phyloP scores from a whole-genome alignment of 805 yeast genomes.

The Saccharomycopsis sp. region DNA sequence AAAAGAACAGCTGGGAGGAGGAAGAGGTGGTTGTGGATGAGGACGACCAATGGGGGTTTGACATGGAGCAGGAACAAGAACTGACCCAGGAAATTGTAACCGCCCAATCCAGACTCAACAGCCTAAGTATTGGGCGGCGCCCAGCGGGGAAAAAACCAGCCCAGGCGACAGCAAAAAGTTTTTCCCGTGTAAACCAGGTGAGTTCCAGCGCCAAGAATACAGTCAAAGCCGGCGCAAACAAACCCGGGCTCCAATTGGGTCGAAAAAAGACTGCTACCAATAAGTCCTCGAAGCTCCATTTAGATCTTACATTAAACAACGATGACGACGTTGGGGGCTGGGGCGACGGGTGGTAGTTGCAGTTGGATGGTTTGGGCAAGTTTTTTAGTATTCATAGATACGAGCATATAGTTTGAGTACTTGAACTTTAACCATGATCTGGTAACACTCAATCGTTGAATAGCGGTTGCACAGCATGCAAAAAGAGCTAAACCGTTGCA shows the following conservation, averaged over 20 bases:
- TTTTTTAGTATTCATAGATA: not conserved
- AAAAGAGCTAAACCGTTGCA: not conserved
- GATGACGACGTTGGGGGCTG: constrained; percentile 36
- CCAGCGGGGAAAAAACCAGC: not conserved
- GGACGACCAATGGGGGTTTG: constrained; percentile 29
- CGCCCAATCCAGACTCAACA: not conserved
- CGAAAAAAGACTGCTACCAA: not conserved
- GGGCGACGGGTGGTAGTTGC: constrained; percentile 39
- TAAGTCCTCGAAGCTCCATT: constrained; percentile 27
- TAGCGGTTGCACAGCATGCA: not conserved
- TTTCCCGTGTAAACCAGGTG: not conserved
- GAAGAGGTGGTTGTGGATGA: constrained; percentile 24
- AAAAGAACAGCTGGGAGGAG: constrained; percentile 1
- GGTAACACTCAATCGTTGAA: not conserved
- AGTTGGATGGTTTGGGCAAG: not conserved
- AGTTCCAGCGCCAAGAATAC: not conserved
- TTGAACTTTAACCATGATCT: not conserved
- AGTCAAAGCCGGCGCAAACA: not conserved
- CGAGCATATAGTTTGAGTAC: not conserved
- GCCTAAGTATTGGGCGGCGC: not conserved
- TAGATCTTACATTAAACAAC: constrained; percentile 27
- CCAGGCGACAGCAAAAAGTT: not conserved
- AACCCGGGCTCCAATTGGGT: constrained; percentile 10
- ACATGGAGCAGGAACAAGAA: constrained; percentile 15
- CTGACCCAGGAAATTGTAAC: not conserved